Evolutionary conservation across 331 rosid species (phyloP).

Genomic region (Quercus lobata): DNA sequence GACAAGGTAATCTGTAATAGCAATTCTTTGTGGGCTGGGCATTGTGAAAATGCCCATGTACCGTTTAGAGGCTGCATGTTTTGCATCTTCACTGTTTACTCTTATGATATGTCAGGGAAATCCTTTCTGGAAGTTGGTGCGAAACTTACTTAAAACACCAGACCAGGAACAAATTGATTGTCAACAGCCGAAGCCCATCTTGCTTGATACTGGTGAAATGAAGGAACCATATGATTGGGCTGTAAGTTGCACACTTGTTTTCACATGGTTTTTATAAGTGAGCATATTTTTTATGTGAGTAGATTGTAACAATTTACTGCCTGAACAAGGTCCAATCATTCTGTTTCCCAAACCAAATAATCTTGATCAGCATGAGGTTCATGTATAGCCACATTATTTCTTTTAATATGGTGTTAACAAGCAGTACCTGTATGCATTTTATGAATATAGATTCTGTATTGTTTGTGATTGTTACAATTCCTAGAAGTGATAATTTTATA

Average conservation of each 20-base stretch:
- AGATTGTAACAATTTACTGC: conserved; percentile 2
- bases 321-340: neutral
- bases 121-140: conserved; percentile 77
- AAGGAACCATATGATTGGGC: conserved; percentile 90
- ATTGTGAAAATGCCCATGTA: neutral
- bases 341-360: neutral
- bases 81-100: conserved; percentile 21
- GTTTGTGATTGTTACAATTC: neutral
- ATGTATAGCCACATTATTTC: neutral
- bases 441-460: neutral
- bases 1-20: conserved; percentile 49
- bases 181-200: conserved; percentile 83
- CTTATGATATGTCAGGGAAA: conserved; percentile 55
- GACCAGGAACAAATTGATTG: conserved; percentile 65
- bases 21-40: neutral
- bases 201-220: conserved; percentile 96
- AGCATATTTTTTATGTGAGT: neutral
- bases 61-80: neutral
- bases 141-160: conserved; percentile 62
- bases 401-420: neutral
- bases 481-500: neutral
- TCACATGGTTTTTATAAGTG: neutral
- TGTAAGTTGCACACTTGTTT: conserved; percentile 44
- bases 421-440: neutral
- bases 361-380: neutral